Evolutionary conservation across 768 basidiomycete genomes (phyloP).

Genomic region (Boletus coccyginus): DNA sequence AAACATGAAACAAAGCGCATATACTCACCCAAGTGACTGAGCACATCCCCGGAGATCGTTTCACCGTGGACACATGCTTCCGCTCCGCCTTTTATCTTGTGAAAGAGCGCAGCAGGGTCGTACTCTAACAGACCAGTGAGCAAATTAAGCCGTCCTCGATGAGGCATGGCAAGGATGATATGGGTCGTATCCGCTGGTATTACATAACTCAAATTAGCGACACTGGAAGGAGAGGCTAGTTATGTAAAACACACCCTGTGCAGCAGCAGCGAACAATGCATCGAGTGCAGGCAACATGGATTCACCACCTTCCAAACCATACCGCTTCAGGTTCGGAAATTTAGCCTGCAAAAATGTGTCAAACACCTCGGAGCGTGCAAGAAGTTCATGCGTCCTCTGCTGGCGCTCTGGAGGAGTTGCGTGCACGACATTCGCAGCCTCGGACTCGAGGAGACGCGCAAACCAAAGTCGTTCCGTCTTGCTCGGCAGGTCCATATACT

Average conservation of each 20-base stretch:
- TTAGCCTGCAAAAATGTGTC: slow-evolving; percentile 85
- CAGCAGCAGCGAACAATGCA: slow-evolving; percentile 64
- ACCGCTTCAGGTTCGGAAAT: slow-evolving; percentile 86
- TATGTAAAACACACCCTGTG: slow-evolving; percentile 41
- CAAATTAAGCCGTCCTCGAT: slow-evolving; percentile 83
- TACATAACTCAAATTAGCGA: not conserved
- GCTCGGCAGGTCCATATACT: slow-evolving; percentile 87
- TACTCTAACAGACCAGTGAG: slow-evolving; percentile 74
- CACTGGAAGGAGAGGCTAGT: not conserved
- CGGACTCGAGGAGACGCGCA: slow-evolving; percentile 74
- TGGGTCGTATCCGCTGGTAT: slow-evolving; percentile 60
- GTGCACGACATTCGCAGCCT: slow-evolving; percentile 30
- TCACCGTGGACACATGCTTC: slow-evolving; percentile 62
- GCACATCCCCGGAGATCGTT: slow-evolving; percentile 76
- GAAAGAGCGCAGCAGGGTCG: slow-evolving; percentile 68
- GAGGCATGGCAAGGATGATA: slow-evolving; percentile 82
- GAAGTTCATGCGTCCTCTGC: slow-evolving; percentile 60
- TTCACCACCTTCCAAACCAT: slow-evolving; percentile 90
- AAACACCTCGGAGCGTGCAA: slow-evolving; percentile 75
- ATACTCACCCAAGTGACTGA: slow-evolving; percentile 73
- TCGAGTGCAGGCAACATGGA: slow-evolving; percentile 91
- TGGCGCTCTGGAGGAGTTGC: slow-evolving; percentile 38
- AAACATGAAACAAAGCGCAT: not conserved
- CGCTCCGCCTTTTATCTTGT: slow-evolving; percentile 81
- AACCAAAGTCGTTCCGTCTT: slow-evolving; percentile 90